Percentiles rank a stretch among this genome's conserved stretches.
These are phyloP conservation scores for Alectoria sarmentosa DNA, from an alignment of 495 filamentous ascomycete species.

Conservation along the genomic window DNA sequence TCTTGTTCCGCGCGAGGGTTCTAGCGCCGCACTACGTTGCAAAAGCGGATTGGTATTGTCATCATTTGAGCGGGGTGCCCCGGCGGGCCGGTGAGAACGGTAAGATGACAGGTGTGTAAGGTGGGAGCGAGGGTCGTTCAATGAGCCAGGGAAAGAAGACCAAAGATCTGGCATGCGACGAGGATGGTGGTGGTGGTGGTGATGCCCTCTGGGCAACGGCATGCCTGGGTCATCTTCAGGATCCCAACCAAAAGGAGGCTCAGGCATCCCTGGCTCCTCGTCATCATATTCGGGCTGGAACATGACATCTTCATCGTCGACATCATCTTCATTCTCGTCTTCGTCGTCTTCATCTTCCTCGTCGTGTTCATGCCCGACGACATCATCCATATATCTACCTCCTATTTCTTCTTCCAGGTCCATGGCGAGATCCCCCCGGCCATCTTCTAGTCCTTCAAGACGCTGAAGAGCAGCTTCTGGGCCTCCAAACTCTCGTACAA, in stretches of 20 bases:
- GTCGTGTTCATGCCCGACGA: slow-evolving; percentile 60
- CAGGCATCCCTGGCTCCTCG: slow-evolving; percentile 40
- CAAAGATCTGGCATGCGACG: slow-evolving; percentile 25
- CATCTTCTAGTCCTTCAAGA: slow-evolving; percentile 21
- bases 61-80: slow-evolving; percentile 49
- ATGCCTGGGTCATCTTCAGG: slow-evolving; percentile 37
- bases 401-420: slow-evolving; percentile 20
- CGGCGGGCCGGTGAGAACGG: slow-evolving; percentile 47
- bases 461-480: slow-evolving; percentile 23
- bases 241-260: slow-evolving; percentile 50
- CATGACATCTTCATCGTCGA: slow-evolving; percentile 56
- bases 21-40: slow-evolving; percentile 34
- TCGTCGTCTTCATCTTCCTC: slow-evolving; percentile 47
- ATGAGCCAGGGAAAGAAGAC: slow-evolving; percentile 31
- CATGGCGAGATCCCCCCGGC: slow-evolving; percentile 14
- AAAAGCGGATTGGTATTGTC: slow-evolving; percentile 80
- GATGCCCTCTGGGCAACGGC: slow-evolving; percentile 40
- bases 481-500: slow-evolving; percentile 24
- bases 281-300: slow-evolving; percentile 45
- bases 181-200: slow-evolving; percentile 38
- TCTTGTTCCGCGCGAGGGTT: slow-evolving; percentile 13
- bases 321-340: slow-evolving; percentile 62
- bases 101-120: slow-evolving; percentile 36
- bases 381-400: slow-evolving; percentile 44
- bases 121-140: slow-evolving; percentile 23